Conservation (phyloP, 2,329 filamentous ascomycete genomes). For the Teratosphaeria viscida region DNA sequence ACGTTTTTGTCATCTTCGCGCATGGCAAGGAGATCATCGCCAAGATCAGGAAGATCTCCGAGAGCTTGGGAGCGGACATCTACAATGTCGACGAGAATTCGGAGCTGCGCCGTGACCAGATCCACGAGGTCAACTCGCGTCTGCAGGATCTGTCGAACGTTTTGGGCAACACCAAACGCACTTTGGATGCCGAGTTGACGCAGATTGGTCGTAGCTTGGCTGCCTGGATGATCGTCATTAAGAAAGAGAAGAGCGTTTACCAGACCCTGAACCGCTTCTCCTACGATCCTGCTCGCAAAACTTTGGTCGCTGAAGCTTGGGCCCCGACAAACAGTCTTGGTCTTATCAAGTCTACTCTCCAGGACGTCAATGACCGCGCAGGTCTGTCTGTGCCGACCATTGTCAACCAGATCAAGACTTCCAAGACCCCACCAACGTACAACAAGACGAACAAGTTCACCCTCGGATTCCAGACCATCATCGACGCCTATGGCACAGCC, state of each 20-base stretch:
- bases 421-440: slow-evolving; percentile 94
- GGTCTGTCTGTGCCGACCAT: slow-evolving; percentile 96
- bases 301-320: slow-evolving; percentile 95
- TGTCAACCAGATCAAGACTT: slow-evolving; percentile 93
- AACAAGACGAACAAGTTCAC: slow-evolving; percentile 99
- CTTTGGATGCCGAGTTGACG: slow-evolving; percentile 81
- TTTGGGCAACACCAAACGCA: slow-evolving; percentile 86
- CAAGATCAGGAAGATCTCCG: slow-evolving; percentile 98
- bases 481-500: slow-evolving; percentile 94
- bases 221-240: slow-evolving; percentile 94
- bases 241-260: slow-evolving; percentile 97
- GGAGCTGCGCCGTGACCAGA: slow-evolving; percentile 87
- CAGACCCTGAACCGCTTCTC: slow-evolving; percentile 93
- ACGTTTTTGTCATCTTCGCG: slow-evolving; percentile 98
- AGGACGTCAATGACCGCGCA: slow-evolving; percentile 92
- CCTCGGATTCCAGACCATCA: slow-evolving; percentile 95
- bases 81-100: slow-evolving; percentile 98
- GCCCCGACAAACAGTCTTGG: slow-evolving; percentile 84
- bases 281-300: slow-evolving; percentile 90
- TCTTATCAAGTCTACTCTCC: slow-evolving; percentile 82
- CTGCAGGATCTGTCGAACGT: slow-evolving; percentile 87
- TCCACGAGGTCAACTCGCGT: slow-evolving; percentile 92
- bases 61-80: slow-evolving; percentile 88
- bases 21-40: slow-evolving; percentile 97
- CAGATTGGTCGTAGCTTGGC: slow-evolving; percentile 88